phyloP scores from a whole-genome alignment of 2,329 filamentous ascomycete species.

The Cladosporium sphaerospermum region DNA sequence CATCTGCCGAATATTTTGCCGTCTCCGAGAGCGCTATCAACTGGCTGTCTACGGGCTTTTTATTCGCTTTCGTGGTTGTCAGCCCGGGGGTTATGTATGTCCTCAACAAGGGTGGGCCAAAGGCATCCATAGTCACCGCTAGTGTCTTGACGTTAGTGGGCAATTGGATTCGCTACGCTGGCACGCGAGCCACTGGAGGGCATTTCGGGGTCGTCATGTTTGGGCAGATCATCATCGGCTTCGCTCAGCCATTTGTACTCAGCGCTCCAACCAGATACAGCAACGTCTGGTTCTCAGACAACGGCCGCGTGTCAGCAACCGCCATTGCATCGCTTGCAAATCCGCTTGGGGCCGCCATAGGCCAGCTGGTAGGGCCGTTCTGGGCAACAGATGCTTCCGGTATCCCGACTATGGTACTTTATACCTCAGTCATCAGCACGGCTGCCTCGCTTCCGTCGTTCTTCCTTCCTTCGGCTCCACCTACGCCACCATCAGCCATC shows the following conservation, averaged over 20 bases:
- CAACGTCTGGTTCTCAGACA: conserved; percentile 87
- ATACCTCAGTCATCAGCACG: conserved; percentile 41
- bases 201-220: conserved; percentile 74
- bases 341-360: conserved; percentile 81
- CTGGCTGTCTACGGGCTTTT: conserved; percentile 83
- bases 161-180: conserved; percentile 65
- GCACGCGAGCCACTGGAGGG: conserved; percentile 21
- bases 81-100: conserved; percentile 68
- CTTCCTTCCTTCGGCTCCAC: conserved; percentile 70
- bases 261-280: conserved; percentile 85
- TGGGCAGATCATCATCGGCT: conserved; percentile 81
- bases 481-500: conserved; percentile 68
- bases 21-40: conserved; percentile 75
- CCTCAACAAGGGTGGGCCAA: conserved; percentile 71
- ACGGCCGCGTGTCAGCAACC: conserved; percentile 78
- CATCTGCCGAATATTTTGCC: conserved; percentile 67
- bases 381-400: conserved; percentile 59
- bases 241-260: conserved; percentile 88
- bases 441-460: conserved; percentile 67
- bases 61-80: conserved; percentile 73
- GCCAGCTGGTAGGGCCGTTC: conserved; percentile 77
- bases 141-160: conserved; percentile 70
- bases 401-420: conserved; percentile 72
- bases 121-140: conserved; percentile 66
- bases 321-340: conserved; percentile 81